Conservation (phyloP, 345 rosid species). For the Salix caprea region DNA sequence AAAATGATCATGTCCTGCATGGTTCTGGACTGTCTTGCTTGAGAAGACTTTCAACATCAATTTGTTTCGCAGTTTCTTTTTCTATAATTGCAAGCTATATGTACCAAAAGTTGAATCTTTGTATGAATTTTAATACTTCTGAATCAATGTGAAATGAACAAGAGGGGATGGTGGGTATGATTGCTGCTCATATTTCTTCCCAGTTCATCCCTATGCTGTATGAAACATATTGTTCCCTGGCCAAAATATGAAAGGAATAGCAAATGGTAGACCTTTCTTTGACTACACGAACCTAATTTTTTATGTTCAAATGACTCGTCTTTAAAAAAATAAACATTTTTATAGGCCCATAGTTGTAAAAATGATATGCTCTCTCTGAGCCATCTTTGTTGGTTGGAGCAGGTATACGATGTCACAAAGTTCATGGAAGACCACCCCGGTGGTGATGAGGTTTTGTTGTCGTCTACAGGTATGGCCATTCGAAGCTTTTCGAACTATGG, state of each 20-base stretch:
- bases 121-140: neutral
- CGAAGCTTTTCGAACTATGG: neutral
- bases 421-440: slow-evolving; percentile 29
- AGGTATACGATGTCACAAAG: slow-evolving; percentile 23
- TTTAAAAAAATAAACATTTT: neutral
- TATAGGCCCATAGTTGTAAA: neutral
- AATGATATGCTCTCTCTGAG: neutral
- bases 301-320: no score
- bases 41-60: neutral
- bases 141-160: neutral
- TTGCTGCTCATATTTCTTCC: neutral
- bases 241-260: neutral
- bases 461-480: slow-evolving; percentile 12
- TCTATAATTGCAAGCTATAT: neutral
- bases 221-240: neutral
- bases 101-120: neutral
- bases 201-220: neutral
- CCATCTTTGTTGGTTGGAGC: neutral
- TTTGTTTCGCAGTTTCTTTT: neutral
- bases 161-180: neutral
- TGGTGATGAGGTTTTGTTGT: slow-evolving; percentile 23
- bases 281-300: neutral
- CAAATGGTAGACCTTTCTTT: neutral
- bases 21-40: neutral
- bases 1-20: neutral